Evolutionary conservation across 345 rosid genomes (phyloP), one percentile per base, ranked within the genome.

Genomic region (Anastatica hierochuntica): DNA sequence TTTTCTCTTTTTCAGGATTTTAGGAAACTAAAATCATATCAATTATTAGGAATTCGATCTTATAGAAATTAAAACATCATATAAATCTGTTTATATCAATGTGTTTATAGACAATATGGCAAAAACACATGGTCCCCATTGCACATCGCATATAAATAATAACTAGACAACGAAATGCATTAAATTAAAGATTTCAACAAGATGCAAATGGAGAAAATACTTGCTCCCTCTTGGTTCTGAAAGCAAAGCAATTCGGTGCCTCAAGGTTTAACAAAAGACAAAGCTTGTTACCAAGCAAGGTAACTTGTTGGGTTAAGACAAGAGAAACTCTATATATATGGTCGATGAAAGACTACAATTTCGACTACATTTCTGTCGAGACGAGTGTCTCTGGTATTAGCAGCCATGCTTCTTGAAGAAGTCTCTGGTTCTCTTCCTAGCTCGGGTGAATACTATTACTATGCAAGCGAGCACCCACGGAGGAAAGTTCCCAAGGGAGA

Each of bases 381-480:
- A 35, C 42, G 60, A 62, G 65, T 16, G 47, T 21, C 9, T 43
- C 34, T 19, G 60, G 58, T 27, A 59, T 27, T 30, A 53, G 62
- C 67, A 60, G 15, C 95, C 81, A 39, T 46, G 64, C 70, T 73
- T 83, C 66, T 63, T 77, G 38, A 88, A 73, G 44, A 78, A 72
- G 70, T 83, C 73, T 69, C 61, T 72, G 11, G 95, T 85, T 76
- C 98, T 76, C 86, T 88, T 92, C 79, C 94, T 85, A 71, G 76
- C 85, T 23, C 95, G 94, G n/a, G 85, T 81, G 60, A 92, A 88
- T 49, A 83, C 95, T 13, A 92, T 80, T 5, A 92, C 86, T 5
- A 79, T 48, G 59, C 85, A 88, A 12, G 98, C 98, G 4, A 92
- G 78, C 56, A 92, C 56, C 97, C 98, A 88, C 6, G 98, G 95